A percentile compares a stretch with the other conserved stretches of the same genome.
phyloP scores from a whole-genome alignment of 23 red algal genomes.

The Gracilaria domingensis region DNA sequence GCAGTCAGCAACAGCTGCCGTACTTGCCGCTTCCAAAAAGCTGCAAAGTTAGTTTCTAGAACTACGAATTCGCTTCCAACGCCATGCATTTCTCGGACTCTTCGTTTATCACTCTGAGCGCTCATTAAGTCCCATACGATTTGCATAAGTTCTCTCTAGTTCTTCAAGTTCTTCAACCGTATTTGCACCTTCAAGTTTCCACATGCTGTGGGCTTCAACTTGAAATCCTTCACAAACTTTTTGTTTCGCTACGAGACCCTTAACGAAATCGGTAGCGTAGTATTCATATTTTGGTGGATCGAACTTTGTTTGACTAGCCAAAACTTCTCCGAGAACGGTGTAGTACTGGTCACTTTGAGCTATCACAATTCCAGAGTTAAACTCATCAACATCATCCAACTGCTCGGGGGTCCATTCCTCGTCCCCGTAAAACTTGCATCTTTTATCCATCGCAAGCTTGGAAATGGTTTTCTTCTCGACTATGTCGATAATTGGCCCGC shows the following conservation, averaged over 20 bases:
- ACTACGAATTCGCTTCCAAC: not conserved
- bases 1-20: constrained; percentile 13
- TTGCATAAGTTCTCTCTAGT: constrained; percentile 58
- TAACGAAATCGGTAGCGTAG: constrained; percentile 98
- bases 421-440: not conserved
- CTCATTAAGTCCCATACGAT: constrained; percentile 4
- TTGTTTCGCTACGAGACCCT: constrained; percentile 60
- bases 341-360: constrained; percentile 70
- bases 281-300: constrained; percentile 86
- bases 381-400: constrained; percentile 87
- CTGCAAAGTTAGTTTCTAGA: not conserved
- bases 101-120: not conserved
- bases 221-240: constrained; percentile 58
- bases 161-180: constrained; percentile 90
- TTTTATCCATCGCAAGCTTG: constrained; percentile 39
- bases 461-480: constrained; percentile 95
- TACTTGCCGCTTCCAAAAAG: constrained; percentile 18
- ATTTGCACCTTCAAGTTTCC: constrained; percentile 96
- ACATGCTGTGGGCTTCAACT: constrained; percentile 64
- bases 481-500: constrained; percentile 82
- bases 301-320: constrained; percentile 63
- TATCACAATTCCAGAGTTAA: constrained; percentile 98
- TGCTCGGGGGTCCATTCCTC: constrained; percentile 49
- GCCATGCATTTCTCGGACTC: not conserved
- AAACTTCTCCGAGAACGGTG: constrained; percentile 51